These are phyloP conservation scores for Sabuloglossum arenarium DNA, from an alignment of 495 filamentous ascomycete genomes.

Conservation along the genomic window DNA sequence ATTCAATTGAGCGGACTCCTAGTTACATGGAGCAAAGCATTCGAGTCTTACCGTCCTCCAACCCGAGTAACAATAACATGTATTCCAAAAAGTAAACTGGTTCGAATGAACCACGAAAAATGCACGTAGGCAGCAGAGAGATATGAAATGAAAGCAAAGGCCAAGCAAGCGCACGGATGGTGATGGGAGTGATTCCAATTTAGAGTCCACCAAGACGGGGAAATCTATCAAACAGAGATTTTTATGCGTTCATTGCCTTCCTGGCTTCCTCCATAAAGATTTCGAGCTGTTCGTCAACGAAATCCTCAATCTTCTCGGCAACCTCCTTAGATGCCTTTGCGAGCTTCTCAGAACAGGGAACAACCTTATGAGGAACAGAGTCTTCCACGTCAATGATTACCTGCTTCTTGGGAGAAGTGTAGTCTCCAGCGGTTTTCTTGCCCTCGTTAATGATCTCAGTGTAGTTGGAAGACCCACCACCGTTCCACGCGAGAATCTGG, in stretches of 20 bases:
- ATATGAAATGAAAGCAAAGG: background rate
- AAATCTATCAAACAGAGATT: no score
- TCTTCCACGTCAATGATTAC: conserved; percentile 6
- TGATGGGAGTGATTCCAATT: background rate
- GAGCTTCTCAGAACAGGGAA: conserved; percentile 6
- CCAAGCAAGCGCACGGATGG: background rate
- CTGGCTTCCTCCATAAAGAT: conserved; percentile 20
- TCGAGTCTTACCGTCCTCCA: background rate
- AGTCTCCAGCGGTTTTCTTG: conserved; percentile 23
- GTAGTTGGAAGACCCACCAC: conserved; percentile 85
- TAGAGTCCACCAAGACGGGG: background rate
- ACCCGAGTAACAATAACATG: background rate
- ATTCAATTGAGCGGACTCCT: background rate
- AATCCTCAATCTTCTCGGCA: conserved; percentile 33
- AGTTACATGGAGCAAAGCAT: background rate
- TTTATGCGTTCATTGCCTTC: background rate
- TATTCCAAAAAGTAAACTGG: background rate
- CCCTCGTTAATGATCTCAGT: conserved; percentile 55
- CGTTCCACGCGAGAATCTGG: conserved; percentile 92
- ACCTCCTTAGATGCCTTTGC: conserved; percentile 15
- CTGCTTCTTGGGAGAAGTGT: conserved; percentile 7
- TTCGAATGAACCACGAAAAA: background rate
- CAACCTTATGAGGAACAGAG: conserved; percentile 7
- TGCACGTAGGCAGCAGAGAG: background rate
- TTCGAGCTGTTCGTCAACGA: conserved; percentile 35